Percentiles rank a stretch among this genome's conserved stretches.
Evolutionary conservation across 768 basidiomycete species (phyloP).

Genomic region (Boletus sp.): DNA sequence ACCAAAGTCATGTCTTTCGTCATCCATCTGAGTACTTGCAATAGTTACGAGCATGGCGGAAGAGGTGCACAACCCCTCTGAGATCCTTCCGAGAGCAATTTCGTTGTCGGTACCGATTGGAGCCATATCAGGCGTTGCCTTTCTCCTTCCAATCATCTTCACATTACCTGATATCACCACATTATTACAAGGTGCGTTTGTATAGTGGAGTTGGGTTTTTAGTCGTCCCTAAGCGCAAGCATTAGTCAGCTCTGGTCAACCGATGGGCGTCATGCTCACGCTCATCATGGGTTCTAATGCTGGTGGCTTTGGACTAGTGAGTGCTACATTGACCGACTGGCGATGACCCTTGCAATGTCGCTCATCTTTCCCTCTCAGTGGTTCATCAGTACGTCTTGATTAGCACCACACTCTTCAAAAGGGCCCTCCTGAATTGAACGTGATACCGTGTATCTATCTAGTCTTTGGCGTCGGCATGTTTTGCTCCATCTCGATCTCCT

Average conservation of each 20-base stretch:
- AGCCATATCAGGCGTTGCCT: conserved; percentile 48
- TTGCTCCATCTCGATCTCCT: conserved; percentile 63
- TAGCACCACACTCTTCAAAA: not conserved
- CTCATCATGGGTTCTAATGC: conserved; percentile 57
- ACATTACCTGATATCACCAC: conserved; percentile 57
- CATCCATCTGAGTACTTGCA: not conserved
- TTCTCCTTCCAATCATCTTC: conserved; percentile 61
- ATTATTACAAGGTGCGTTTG: conserved; percentile 45
- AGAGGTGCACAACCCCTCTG: conserved; percentile 57
- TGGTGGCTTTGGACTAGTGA: conserved; percentile 61
- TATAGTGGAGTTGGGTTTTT: not conserved
- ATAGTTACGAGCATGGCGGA: conserved; percentile 64
- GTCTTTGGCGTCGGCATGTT: conserved; percentile 58
- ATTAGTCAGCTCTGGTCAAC: conserved; percentile 59
- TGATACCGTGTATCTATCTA: not conserved
- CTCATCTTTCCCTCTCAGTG: conserved; percentile 24
- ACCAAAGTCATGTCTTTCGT: not conserved
- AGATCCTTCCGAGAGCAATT: conserved; percentile 54
- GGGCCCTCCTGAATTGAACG: not conserved
- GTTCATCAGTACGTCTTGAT: conserved; percentile 38
- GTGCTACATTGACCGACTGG: conserved; percentile 10
- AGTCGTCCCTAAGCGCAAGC: not conserved
- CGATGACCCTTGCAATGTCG: not conserved
- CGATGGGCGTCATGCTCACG: conserved; percentile 59
- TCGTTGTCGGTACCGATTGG: conserved; percentile 53